Conservation (phyloP, 2,329 filamentous ascomycete genomes). For the Aspergillus udagawae region DNA sequence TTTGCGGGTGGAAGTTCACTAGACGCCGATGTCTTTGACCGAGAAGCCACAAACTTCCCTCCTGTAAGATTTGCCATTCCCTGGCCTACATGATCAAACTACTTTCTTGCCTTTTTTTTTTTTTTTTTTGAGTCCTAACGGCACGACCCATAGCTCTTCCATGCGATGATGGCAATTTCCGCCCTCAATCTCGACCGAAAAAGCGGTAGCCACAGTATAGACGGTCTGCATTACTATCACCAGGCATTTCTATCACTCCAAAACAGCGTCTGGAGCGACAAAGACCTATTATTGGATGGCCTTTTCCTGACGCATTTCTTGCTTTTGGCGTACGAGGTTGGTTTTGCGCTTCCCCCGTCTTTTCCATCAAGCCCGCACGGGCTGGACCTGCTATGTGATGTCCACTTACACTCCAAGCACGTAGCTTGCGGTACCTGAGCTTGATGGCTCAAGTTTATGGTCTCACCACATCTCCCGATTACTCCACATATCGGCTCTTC, state of each 20-base stretch:
- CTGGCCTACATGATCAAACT: neutral
- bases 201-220: slow-evolving; percentile 44
- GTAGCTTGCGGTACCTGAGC: slow-evolving; percentile 46
- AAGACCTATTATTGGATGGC: slow-evolving; percentile 55
- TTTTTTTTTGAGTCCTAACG: slow-evolving; percentile 4
- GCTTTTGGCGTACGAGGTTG: slow-evolving; percentile 54
- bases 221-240: slow-evolving; percentile 53
- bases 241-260: slow-evolving; percentile 49
- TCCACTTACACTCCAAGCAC: slow-evolving; percentile 11
- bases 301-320: slow-evolving; percentile 55
- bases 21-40: slow-evolving; percentile 43
- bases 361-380: neutral
- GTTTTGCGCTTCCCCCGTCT: neutral
- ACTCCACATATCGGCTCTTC: slow-evolving; percentile 46
- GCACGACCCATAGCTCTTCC: slow-evolving; percentile 43
- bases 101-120: neutral
- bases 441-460: slow-evolving; percentile 49
- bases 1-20: slow-evolving; percentile 22
- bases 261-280: slow-evolving; percentile 39
- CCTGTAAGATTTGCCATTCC: slow-evolving; percentile 42
- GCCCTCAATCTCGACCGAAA: slow-evolving; percentile 50
- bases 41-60: slow-evolving; percentile 47
- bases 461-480: slow-evolving; percentile 52
- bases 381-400: slow-evolving; percentile 2
- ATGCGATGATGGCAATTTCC: slow-evolving; percentile 57